These are phyloP conservation scores for Colletotrichum gigasporum DNA, from an alignment of 2,329 filamentous ascomycete species.

Conservation along the genomic window DNA sequence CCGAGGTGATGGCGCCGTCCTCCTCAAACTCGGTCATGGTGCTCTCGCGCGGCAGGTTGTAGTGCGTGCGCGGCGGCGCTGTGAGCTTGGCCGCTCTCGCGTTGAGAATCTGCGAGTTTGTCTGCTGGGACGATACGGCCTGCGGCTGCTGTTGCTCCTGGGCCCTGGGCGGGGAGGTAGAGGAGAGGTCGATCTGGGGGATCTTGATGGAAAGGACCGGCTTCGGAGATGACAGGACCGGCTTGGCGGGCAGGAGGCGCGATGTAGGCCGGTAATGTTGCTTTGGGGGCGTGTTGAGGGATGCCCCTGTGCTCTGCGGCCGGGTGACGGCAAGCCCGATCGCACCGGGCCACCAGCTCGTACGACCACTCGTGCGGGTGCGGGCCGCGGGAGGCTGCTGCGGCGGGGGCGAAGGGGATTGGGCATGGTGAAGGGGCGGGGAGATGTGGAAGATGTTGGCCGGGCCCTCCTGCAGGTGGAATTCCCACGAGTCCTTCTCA, in stretches of 20 bases:
- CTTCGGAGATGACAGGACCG: conserved; percentile 39
- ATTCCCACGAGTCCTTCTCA: conserved; percentile 49
- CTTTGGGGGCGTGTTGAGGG: conserved; percentile 20
- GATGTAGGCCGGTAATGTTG: conserved; percentile 45
- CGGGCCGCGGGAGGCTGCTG: conserved; percentile 8
- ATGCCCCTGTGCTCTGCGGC: conserved; percentile 34
- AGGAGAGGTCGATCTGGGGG: conserved; percentile 33
- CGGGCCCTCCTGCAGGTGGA: conserved; percentile 24
- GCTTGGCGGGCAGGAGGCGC: conserved; percentile 54
- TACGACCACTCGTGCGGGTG: conserved; percentile 26
- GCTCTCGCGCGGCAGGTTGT: conserved; percentile 47
- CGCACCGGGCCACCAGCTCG: conserved; percentile 45
- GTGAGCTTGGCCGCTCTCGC: conserved; percentile 28
- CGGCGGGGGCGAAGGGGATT: conserved; percentile 34
- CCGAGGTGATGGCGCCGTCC: conserved; percentile 49
- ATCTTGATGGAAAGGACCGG: conserved; percentile 55
- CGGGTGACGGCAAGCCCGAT: conserved; percentile 58
- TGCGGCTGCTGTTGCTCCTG: conserved; percentile 21
- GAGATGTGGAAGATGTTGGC: conserved; percentile 51
- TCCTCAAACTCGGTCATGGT: conserved; percentile 64
- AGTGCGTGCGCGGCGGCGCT: conserved; percentile 26
- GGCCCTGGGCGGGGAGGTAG: neutral
- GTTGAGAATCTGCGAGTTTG: conserved; percentile 27
- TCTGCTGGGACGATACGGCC: conserved; percentile 22
- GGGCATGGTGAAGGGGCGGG: conserved; percentile 45